Conservation (phyloP, 805 yeast species). For the Wickerhamiella azyma region DNA sequence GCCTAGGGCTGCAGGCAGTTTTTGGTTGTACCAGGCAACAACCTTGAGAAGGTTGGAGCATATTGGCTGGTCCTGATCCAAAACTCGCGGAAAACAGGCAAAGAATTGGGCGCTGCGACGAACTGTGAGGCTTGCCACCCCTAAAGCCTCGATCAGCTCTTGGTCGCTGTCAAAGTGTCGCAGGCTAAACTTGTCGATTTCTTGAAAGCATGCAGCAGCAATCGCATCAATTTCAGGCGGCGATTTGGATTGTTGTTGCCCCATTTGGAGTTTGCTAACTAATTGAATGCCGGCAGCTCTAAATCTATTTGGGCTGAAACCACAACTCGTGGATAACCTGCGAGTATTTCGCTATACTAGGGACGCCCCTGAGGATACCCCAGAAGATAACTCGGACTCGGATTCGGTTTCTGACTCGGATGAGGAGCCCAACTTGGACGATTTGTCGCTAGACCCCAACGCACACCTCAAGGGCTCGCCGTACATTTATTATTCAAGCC, state of each 20-base stretch:
- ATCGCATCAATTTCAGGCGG: not conserved
- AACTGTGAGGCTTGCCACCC: slow-evolving; percentile 1
- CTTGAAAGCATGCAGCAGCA: not conserved
- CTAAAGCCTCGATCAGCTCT: not conserved
- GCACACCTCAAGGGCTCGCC: slow-evolving; percentile 41
- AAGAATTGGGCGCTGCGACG: slow-evolving; percentile 13
- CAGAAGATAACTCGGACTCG: not conserved
- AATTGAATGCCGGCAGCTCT: not conserved
- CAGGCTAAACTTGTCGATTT: slow-evolving; percentile 2
- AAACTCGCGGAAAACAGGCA: slow-evolving; percentile 8
- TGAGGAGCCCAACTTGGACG: slow-evolving; percentile 9
- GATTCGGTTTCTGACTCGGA: not conserved
- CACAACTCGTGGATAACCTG: not conserved
- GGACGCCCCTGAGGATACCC: not conserved
- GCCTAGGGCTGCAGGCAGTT: slow-evolving; percentile 8
- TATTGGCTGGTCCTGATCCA: not conserved
- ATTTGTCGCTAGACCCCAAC: slow-evolving; percentile 16
- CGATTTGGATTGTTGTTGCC: slow-evolving; percentile 2
- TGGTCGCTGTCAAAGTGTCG: not conserved
- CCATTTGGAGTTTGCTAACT: not conserved
- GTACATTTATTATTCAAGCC: slow-evolving; percentile 42
- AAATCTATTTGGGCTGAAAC: slow-evolving; percentile 1
- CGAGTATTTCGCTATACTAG: not conserved
- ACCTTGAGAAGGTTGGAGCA: slow-evolving; percentile 6
- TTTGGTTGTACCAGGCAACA: slow-evolving; percentile 13